Percentiles rank a stretch among this genome's conserved stretches.
Conservation (phyloP, 805 yeast species). For the Nakazawaea peltata region DNA sequence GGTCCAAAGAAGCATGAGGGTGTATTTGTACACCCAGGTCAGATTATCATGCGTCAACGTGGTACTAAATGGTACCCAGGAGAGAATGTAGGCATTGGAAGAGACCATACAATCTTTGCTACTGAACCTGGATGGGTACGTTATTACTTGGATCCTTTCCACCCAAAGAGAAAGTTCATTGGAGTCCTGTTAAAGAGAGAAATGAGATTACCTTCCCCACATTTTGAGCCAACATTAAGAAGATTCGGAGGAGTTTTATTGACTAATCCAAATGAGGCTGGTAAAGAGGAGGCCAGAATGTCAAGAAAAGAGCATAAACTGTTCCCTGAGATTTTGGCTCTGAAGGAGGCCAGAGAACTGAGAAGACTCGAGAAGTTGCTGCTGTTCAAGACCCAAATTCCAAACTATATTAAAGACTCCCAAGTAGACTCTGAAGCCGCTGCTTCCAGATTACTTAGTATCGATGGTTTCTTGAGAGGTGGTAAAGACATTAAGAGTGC, state of each 20-base stretch:
- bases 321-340: constrained; percentile 40
- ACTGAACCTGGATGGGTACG: constrained; percentile 89
- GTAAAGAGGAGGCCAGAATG: constrained; percentile 51
- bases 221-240: constrained; percentile 82
- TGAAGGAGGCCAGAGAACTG: constrained; percentile 30
- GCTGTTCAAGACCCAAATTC: constrained; percentile 23
- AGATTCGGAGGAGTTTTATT: constrained; percentile 69
- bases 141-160: constrained; percentile 91
- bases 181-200: constrained; percentile 75
- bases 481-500: constrained; percentile 57
- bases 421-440: constrained; percentile 26
- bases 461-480: constrained; percentile 47
- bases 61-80: constrained; percentile 96
- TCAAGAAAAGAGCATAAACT: constrained; percentile 60
- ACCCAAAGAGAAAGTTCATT: constrained; percentile 82
- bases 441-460: constrained; percentile 43
- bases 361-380: constrained; percentile 25
- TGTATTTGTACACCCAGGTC: constrained; percentile 67
- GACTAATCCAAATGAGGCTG: constrained; percentile 39
- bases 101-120: constrained; percentile 89
- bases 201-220: constrained; percentile 72
- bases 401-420: constrained; percentile 16
- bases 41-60: constrained; percentile 86
- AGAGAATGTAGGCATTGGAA: constrained; percentile 82
- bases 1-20: constrained; percentile 90